Conservation (phyloP, 2,329 filamentous ascomycete species). For the Tympanopsis confertula region DNA sequence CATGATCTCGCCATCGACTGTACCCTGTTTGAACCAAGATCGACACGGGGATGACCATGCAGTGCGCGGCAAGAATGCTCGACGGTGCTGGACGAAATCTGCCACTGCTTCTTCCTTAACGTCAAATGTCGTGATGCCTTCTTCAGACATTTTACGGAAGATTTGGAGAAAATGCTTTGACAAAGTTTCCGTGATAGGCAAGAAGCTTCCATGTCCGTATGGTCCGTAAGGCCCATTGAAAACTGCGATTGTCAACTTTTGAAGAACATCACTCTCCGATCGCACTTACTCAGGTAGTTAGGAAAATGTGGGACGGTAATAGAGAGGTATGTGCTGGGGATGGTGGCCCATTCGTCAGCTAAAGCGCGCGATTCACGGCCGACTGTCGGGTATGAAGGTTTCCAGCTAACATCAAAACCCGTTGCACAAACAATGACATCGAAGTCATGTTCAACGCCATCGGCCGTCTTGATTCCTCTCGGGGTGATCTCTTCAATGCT, state of each 20-base stretch:
- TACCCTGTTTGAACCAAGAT: background rate
- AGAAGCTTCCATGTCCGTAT: background rate
- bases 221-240: background rate
- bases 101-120: background rate
- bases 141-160: background rate
- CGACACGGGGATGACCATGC: background rate
- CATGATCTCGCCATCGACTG: background rate
- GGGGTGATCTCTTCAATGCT: conserved; percentile 11
- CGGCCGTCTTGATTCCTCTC: conserved; percentile 15
- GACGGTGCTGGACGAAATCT: background rate
- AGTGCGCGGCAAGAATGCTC: background rate
- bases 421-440: conserved; percentile 18
- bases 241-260: background rate
- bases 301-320: conserved; percentile 12
- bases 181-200: background rate
- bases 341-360: conserved; percentile 11
- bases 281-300: conserved; percentile 18
- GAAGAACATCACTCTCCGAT: conserved; percentile 9
- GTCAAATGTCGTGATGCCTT: background rate
- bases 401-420: conserved; percentile 16
- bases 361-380: conserved; percentile 13
- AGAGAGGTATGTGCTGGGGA: conserved; percentile 13
- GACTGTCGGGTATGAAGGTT: conserved; percentile 12
- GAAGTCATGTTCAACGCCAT: conserved; percentile 8
- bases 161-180: background rate